Base-by-base conservation (phyloP, 2,329 filamentous ascomycete species). In the Nigrospora osmanthi region DNA sequence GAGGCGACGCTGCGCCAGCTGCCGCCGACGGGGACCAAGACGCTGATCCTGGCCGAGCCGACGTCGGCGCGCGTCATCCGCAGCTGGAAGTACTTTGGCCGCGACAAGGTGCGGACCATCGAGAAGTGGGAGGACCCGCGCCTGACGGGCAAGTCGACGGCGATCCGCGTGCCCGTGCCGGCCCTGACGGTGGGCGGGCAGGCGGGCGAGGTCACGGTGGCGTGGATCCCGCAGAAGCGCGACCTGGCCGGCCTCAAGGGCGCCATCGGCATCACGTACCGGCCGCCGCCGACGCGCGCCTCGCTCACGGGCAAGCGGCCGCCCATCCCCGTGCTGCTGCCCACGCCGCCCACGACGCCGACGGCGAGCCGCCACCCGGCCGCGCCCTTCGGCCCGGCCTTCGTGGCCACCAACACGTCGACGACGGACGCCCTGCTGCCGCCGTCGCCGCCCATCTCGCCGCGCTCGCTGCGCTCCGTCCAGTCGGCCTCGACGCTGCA, bases 231-330 rank as follows among this genome's bases (percentile, higher is more conserved):
- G 0, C 77, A 81, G 43, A 80, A 76, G 55, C 62, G 70, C 40
- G 81, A 86, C 54, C 54, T 81, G 4, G 77, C 75, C 9, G 75
- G 76, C 3, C 56, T 85, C 0, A 82, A 86, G 56, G 78, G 78
- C 46, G 83, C 82, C 11, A 74, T 88, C 50, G 83, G 80, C 13
- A 84, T 89, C 52, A 89, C 84, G 1, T 89, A 88, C 58, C 75
- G 76, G 15, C 75, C 83, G 16, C 79, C 83, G 1, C 35, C 42
- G 12, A n/a, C 46, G 11, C 23, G 23, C 23, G 23, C 23, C 23
- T 28, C 23, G 23, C 23, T 28, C 23, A 28, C 23, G 23, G 23
- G 23, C 23, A 28, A 28, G 23, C 23, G 23, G 23, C 23, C 23
- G 23, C 9, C 23, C 23, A 28, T 28, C 23, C 23, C 23, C 23